Base-by-base conservation (phyloP, 1,284 basidiomycete genomes). In the Paramarasmius palmivorus region DNA sequence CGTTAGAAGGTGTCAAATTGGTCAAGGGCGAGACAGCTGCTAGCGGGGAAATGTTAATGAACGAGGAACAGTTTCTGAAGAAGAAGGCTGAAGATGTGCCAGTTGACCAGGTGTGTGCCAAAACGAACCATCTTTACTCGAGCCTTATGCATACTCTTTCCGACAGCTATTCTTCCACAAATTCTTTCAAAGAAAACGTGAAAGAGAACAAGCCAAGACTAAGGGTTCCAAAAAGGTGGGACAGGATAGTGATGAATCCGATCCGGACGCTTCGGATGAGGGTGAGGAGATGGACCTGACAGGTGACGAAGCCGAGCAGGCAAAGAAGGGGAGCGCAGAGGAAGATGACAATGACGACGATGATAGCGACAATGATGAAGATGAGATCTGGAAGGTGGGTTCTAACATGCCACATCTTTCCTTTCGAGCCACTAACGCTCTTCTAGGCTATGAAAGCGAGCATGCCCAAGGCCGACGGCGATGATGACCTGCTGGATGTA, bases 301-400 rank as follows among this genome's bases (percentile, higher is more conserved):
- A 44, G 77, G 77, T 53, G 72, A 75, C 68, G 68, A 65, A n/a
- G 74, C 75, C 22, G 74, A 74, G 49, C 72, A 66, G 19, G 41
- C 29, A 38, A 61, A 52, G 6, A 67, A 65, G 41, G 68, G 64
- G 15, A 63, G 61, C 20, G 64, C 54, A 44, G 61, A 59, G 34
- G 65, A 57, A 6, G 62, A 59, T 6, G 44, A 47, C 34, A 23
- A 25, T 3, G 65, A 62, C 8, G 74, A 65, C 3, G 67, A 66
- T 15, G 68, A 67, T 17, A 74, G 70, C 38, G 78, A 77, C 38
- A 67, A 71, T 14, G 78, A 78, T 3, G 77, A 78, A 55, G 73
- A 68, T 8, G 90, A 89, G 64, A 83, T 95, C 35, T 95, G 93
- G 93, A 92, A 89, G 84, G 92, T 92, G 57, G 54, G 75, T 65